A percentile compares a stretch with the other conserved stretches of the same genome.
Evolutionary conservation across 169 alveolate genomes (phyloP).

Genomic region (Ichthyophthirius multifiliis): DNA sequence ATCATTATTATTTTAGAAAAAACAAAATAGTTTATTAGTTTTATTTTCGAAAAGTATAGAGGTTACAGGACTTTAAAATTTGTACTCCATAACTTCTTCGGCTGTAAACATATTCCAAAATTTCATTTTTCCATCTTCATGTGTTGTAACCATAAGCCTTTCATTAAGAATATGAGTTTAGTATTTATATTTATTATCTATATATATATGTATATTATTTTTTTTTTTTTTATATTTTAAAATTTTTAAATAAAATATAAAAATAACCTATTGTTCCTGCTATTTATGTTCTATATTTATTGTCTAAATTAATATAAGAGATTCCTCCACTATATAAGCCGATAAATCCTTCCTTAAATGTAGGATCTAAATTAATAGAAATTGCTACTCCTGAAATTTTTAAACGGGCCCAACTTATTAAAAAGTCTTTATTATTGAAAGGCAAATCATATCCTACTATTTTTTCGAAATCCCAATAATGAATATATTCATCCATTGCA

Average conservation of each 20-base stretch:
- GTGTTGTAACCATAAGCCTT: background rate
- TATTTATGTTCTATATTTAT: background rate
- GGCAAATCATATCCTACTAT: background rate
- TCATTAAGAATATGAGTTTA: background rate
- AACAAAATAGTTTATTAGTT: background rate
- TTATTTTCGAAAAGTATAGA: background rate
- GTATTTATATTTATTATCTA: background rate
- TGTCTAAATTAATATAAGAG: background rate
- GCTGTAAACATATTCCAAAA: constrained; percentile 9
- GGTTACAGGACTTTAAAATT: background rate
- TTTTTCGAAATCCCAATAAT: constrained; percentile 24
- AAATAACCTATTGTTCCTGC: background rate
- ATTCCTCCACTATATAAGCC: constrained; percentile 16
- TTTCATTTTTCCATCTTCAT: background rate
- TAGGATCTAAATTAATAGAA: constrained; percentile 1
- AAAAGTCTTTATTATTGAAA: constrained; percentile 9
- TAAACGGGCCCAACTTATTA: background rate
- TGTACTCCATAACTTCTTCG: constrained; percentile 20
- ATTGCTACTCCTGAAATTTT: background rate
- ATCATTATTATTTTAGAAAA: background rate
- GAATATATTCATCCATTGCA: constrained; percentile 11
- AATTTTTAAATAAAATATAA: background rate
- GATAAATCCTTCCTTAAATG: constrained; percentile 3
- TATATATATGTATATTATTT: background rate
- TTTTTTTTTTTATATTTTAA: background rate